Base-by-base conservation (phyloP, 352 stramenopile species). In the Globisporangium viniferum region DNA sequence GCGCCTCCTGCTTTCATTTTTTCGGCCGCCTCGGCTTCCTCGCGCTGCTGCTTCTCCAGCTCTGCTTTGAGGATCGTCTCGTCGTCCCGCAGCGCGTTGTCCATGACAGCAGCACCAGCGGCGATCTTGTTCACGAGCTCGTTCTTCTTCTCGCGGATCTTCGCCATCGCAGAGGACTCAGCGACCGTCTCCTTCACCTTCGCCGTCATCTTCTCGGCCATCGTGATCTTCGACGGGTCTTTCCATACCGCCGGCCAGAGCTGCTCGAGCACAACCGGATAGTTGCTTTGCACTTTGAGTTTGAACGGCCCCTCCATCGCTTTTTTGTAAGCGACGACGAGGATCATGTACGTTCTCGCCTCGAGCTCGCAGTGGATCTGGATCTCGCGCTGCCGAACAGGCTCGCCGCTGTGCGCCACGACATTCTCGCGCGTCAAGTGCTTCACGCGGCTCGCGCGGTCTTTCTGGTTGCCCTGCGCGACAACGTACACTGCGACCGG, bases 231-330 rank as follows among this genome's bases (percentile, higher is more conserved):
- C n/a, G 69, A 71, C 10, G 65, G 68, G 20, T 84, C 84, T 57
- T 93, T 93, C 88, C 88, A 93, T 36, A 81, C 73, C 10, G 84
- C 82, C 22, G 91, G 91, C 86, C 89, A 97, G 14, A 97, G 75
- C 73, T 87, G 87, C 53, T 89, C 70, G 6, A 95, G 54, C 39
- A 73, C 76, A 2, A 97, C 80, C 10, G 79, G 78, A 69, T 97
- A 96, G 60, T 96, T 97, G 63, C 79, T 97, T 66, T 96, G 82
- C 49, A 97, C 77, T 18, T 74, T 81, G 35, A 98, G 49, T 41
- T 84, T 85, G 73, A 98, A 98, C 29, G 89, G 82, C 2, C 93
- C 93, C 65, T 98, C 92, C 86, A 97, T 96, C 18, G 80, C 84
- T 59, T 84, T 87, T 61, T 93, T 81, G 71, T 98, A 98, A 6